Conservation (phyloP, 495 filamentous ascomycete species). For the Penicillium flavigenum region DNA sequence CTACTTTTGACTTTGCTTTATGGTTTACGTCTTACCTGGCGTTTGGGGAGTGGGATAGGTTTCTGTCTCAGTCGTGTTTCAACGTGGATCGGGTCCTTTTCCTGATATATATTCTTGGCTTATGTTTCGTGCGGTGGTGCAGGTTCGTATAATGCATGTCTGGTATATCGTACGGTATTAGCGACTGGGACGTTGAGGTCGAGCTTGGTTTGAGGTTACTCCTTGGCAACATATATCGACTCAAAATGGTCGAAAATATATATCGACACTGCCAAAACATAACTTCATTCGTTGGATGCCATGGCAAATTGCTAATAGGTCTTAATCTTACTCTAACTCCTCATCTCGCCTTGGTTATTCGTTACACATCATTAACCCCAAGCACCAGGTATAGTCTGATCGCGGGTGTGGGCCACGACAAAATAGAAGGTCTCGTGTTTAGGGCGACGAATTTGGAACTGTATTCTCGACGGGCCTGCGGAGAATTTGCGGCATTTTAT, state of each 20-base stretch:
- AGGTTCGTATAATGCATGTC: background rate
- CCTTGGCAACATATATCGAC: background rate
- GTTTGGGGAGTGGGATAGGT: background rate
- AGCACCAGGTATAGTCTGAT: slow-evolving; percentile 8
- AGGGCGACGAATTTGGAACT: background rate
- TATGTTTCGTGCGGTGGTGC: slow-evolving; percentile 3
- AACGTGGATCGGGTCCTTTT: background rate
- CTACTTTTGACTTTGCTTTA: background rate
- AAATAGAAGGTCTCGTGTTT: slow-evolving; percentile 9
- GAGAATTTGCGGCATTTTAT: background rate
- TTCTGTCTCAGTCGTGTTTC: slow-evolving; percentile 9
- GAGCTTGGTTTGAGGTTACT: background rate
- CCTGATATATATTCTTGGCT: background rate
- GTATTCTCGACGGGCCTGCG: background rate
- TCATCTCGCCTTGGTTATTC: background rate
- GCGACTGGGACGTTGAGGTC: background rate
- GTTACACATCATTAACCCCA: slow-evolving; percentile 16
- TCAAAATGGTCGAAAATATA: background rate
- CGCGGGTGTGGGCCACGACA: background rate
- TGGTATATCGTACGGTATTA: background rate
- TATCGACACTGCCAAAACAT: background rate
- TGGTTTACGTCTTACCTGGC: background rate
- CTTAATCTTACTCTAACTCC: background rate
- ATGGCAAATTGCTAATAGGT: background rate
- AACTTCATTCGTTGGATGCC: background rate